phyloP scores from a whole-genome alignment of 129 eudicot genomes.

The Heracleum sosnowskyi region DNA sequence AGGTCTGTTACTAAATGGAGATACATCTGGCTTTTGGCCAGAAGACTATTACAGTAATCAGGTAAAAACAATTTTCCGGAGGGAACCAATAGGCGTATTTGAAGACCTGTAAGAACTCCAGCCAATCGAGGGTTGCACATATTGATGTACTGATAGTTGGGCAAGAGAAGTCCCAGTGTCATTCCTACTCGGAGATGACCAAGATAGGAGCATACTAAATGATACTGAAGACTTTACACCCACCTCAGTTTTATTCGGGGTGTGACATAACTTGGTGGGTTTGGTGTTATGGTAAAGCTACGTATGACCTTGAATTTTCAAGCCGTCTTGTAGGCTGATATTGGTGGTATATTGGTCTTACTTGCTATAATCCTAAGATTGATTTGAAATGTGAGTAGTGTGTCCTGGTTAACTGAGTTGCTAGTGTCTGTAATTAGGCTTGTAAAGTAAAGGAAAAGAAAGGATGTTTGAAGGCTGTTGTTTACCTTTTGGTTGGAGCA shows the following conservation, averaged over 20 bases:
- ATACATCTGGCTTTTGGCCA: conserved; percentile 22
- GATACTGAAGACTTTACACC: neutral
- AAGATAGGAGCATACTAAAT: conserved; percentile 13
- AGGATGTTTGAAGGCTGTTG: neutral
- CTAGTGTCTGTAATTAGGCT: neutral
- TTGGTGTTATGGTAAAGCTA: neutral
- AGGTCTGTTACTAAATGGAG: conserved; percentile 22
- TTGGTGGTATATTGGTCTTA: neutral
- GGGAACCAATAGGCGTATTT: conserved; percentile 10
- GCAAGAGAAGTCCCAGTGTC: conserved; percentile 15
- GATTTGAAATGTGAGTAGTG: conserved; percentile 23
- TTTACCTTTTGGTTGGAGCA: neutral
- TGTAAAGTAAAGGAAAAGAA: neutral
- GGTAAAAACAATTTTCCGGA: conserved; percentile 9
- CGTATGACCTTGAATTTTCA: neutral
- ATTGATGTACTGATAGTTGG: conserved; percentile 18
- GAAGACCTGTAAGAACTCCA: conserved; percentile 21
- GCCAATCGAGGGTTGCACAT: conserved; percentile 15
- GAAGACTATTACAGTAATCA: conserved; percentile 7
- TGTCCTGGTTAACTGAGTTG: neutral
- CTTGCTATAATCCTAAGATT: neutral
- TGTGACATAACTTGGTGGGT: neutral
- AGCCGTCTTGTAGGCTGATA: neutral
- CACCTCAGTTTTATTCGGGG: conserved; percentile 15
- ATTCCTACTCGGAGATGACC: conserved; percentile 17